Base-by-base conservation (phyloP, 2,329 filamentous ascomycete genomes). In the Epicoccum sorghinum region DNA sequence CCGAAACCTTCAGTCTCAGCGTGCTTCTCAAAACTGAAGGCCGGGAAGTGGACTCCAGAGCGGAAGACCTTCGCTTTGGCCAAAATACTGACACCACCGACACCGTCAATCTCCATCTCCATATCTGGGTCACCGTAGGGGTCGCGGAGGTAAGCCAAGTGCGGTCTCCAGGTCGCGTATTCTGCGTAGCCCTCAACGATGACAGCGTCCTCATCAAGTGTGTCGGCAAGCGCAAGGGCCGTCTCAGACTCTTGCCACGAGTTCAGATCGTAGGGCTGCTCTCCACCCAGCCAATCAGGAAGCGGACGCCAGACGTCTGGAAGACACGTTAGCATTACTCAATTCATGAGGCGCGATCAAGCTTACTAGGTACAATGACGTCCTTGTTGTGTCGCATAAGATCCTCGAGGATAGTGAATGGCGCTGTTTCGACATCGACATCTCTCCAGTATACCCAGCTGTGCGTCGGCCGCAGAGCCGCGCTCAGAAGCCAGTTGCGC, bases 371-470 rank as follows among this genome's bases (percentile, higher is more conserved):
- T 52, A 99, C 95, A 71, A 97, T 99, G 27, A 99, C 88, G 73
- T 99, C 95, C 77, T 97, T 98, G 78, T 99, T 96, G 71, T 99
- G 95, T 60, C 93, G 87, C 95, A 99, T 99, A 49, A 99, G 79
- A 78, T 99, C 95, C 73, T 99, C 95, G 59, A 99, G 79, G 65
- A 99, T 98, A 0, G 95, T 98, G 70, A 93, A 95, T 0, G 95
- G 95, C 2, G 95, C 95, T 1, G 95, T 99, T 77, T 98, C 92
- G 7, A 99, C 95, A 77, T 99, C 95, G 23, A 96, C 95, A 78
- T 99, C 95, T 76, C 95, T 87, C 95, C 95, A 99, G 73, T 99
- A 99, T 8, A 99, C 95, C 95, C 95, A 99, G 61, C 93, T 97
- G 73, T 99, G 95, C 47, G 95, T 96, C 1, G 95, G 95, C 38